Percentiles rank a stretch among this genome's conserved stretches.
Conservation (phyloP, 345 rosid species). For the Citrus inodora region DNA sequence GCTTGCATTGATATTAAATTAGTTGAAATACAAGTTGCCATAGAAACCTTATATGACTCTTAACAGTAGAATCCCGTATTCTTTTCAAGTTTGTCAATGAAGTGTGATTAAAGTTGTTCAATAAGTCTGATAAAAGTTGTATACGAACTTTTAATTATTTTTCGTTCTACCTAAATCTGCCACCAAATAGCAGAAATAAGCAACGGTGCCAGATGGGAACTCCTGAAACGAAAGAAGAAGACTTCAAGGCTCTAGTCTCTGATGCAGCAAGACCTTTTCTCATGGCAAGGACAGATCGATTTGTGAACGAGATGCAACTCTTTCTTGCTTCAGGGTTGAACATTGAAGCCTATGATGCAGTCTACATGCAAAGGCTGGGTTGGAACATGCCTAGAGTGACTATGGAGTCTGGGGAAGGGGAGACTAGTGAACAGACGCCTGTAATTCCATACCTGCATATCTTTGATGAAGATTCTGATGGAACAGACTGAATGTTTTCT, state of each 20-base stretch:
- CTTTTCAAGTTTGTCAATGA: not conserved
- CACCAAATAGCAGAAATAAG: conserved; percentile 30
- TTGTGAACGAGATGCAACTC: conserved; percentile 59
- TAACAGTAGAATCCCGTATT: not conserved
- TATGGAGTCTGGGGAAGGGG: conserved; percentile 17
- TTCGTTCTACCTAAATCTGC: not conserved
- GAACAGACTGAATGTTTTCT: conserved; percentile 27
- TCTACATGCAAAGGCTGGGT: conserved; percentile 45
- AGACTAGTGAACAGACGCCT: conserved; percentile 13
- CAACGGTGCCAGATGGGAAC: conserved; percentile 21
- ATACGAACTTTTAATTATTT: not conserved
- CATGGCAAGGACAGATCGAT: conserved; percentile 51
- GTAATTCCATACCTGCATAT: conserved; percentile 45
- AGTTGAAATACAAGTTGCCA: not conserved
- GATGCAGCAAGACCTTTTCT: conserved; percentile 74
- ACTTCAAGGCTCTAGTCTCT: conserved; percentile 43
- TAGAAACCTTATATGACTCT: not conserved
- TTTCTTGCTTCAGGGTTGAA: conserved; percentile 78
- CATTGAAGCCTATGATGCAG: conserved; percentile 67
- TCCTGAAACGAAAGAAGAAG: conserved; percentile 39
- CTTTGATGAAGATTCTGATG: conserved; percentile 50
- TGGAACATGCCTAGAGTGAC: conserved; percentile 32
- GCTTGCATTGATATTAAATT: not conserved
- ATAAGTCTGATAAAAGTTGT: not conserved
- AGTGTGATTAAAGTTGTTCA: not conserved